phyloP scores from a whole-genome alignment of 2,329 filamentous ascomycete genomes.

The Alternaria brassicicola region DNA sequence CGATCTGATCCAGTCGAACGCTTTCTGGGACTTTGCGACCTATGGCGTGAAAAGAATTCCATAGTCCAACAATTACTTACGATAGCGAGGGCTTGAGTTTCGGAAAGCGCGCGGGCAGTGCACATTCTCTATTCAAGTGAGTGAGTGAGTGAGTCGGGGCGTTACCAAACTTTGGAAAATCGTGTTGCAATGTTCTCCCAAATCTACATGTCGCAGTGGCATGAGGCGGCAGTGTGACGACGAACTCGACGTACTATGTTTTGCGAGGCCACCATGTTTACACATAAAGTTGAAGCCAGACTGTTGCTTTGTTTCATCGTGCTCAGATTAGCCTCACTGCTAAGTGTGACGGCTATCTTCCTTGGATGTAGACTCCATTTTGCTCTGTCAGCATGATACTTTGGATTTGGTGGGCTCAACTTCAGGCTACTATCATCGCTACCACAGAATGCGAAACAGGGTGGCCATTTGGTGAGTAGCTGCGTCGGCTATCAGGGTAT shows the following conservation, averaged over 20 bases:
- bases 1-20: not conserved
- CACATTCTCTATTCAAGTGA: not conserved
- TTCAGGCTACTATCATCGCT: not conserved
- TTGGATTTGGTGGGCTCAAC: not conserved
- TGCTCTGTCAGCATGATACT: not conserved
- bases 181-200: not conserved
- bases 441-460: not conserved
- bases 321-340: not conserved
- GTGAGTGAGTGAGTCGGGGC: not conserved
- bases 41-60: not conserved
- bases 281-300: not conserved
- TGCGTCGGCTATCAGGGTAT: not conserved
- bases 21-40: not conserved
- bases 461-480: not conserved
- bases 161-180: not conserved
- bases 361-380: too few species aligned
- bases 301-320: not conserved
- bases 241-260: not conserved
- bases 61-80: not conserved
- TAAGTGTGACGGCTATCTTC: not conserved
- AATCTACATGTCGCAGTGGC: not conserved
- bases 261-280: not conserved
- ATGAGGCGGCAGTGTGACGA: not conserved
- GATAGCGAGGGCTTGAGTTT: not conserved
- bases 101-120: not conserved